These are phyloP conservation scores for Myrmaecium sp. DNA, from an alignment of 2,329 filamentous ascomycete species.

Conservation along the genomic window DNA sequence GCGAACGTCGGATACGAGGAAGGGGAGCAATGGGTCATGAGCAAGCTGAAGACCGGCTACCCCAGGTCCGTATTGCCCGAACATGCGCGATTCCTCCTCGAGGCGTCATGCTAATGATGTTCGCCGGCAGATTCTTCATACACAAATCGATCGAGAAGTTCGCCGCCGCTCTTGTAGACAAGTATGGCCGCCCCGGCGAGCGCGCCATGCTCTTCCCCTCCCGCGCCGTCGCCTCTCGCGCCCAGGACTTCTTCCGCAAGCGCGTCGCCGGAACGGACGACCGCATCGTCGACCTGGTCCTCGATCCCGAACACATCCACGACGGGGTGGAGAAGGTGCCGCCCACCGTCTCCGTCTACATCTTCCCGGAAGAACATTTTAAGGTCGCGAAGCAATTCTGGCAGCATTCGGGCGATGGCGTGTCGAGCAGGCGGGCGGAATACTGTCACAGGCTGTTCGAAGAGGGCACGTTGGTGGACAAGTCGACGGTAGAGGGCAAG, in stretches of 20 bases:
- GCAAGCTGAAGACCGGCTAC: conserved; percentile 77
- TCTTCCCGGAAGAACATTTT: conserved; percentile 53
- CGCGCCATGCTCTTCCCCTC: conserved; percentile 76
- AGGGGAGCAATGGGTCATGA: conserved; percentile 71
- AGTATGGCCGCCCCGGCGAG: conserved; percentile 44
- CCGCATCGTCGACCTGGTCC: conserved; percentile 44
- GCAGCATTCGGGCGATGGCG: conserved; percentile 88
- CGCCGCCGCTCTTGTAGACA: conserved; percentile 46
- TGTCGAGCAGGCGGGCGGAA: conserved; percentile 80
- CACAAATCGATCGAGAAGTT: conserved; percentile 68
- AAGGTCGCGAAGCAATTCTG: conserved; percentile 80
- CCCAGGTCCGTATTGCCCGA: conserved; percentile 42
- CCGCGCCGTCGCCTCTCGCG: conserved; percentile 49
- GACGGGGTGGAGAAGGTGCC: conserved; percentile 29
- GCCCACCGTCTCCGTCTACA: conserved; percentile 35
- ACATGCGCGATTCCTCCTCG: background rate
- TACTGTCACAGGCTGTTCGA: conserved; percentile 65
- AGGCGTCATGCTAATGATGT: conserved; percentile 1
- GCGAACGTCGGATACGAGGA: conserved; percentile 90
- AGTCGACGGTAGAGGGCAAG: conserved; percentile 19
- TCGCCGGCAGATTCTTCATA: conserved; percentile 59
- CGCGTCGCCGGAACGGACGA: too few species aligned
- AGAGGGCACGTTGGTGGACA: conserved; percentile 47
- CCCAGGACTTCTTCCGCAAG: conserved; percentile 51
- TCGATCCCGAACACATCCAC: conserved; percentile 38